These are phyloP conservation scores for Wickerhamiella sergipiensis DNA, from an alignment of 805 yeast species.

Conservation along the genomic window DNA sequence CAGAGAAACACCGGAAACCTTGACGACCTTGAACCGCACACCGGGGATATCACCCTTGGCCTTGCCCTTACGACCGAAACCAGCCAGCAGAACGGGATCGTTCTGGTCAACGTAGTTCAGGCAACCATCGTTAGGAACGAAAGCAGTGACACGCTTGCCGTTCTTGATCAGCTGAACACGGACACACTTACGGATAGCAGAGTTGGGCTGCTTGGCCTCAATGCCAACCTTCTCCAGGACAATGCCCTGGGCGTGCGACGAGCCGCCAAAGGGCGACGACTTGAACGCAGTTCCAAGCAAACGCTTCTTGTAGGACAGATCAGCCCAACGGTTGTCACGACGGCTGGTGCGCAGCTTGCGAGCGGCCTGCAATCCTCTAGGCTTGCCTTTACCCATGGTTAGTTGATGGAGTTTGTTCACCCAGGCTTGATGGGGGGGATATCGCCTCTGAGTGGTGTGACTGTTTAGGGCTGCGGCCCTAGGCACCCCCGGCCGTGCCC, in stretches of 20 bases:
- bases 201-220: conserved; percentile 99
- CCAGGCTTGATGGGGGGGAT: not conserved
- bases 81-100: conserved; percentile 98
- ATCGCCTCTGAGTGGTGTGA: not conserved
- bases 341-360: conserved; percentile 99
- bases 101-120: conserved; percentile 98
- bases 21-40: conserved; percentile 99
- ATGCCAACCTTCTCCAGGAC: conserved; percentile 99
- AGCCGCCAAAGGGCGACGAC: conserved; percentile 99
- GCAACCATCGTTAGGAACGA: conserved; percentile 99
- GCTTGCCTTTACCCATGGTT: conserved; percentile 98
- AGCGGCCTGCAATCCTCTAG: conserved; percentile 99
- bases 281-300: conserved; percentile 99
- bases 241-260: conserved; percentile 99
- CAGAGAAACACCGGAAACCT: conserved; percentile 99
- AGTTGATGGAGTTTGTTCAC: conserved; percentile 15
- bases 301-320: conserved; percentile 94
- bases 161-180: conserved; percentile 99
- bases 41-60: conserved; percentile 99
- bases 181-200: conserved; percentile 99
- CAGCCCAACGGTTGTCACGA: conserved; percentile 99
- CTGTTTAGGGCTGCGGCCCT: not conserved
- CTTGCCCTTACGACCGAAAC: conserved; percentile 99
- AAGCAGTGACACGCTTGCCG: conserved; percentile 99
- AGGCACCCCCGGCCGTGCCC: no score